A percentile compares a stretch with the other conserved stretches of the same genome.
These are phyloP conservation scores for Solanum dulcamara DNA, from an alignment of 257 asterid genomes.

Conservation along the genomic window DNA sequence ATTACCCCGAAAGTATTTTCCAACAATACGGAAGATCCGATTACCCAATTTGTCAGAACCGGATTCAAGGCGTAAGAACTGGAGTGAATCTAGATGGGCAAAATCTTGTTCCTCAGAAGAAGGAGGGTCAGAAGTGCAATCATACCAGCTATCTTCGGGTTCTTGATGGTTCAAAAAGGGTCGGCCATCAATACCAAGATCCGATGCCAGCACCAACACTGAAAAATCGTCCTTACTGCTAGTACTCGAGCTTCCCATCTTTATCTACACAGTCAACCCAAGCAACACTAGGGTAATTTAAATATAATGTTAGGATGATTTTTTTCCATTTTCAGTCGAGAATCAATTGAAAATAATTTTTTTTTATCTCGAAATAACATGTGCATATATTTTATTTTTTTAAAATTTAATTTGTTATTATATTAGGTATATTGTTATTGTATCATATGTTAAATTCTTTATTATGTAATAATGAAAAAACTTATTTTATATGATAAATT, in stretches of 20 bases:
- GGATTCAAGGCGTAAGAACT: conserved; percentile 61
- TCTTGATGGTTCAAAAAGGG: conserved; percentile 52
- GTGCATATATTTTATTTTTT: too few species aligned
- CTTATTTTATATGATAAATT: too few species aligned
- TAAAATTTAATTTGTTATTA: too few species aligned
- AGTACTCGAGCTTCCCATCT: conserved; percentile 9
- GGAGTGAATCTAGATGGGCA: conserved; percentile 76
- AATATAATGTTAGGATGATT: too few species aligned
- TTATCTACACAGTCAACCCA: background rate
- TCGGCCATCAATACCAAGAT: conserved; percentile 77
- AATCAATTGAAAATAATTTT: too few species aligned
- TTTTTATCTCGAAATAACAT: too few species aligned
- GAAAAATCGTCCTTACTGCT: conserved; percentile 57
- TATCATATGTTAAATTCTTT: too few species aligned
- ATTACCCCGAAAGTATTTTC: conserved; percentile 87
- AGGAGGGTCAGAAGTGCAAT: conserved; percentile 46
- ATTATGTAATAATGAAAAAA: background rate
- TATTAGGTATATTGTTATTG: too few species aligned
- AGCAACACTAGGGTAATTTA: too few species aligned
- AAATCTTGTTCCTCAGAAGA: conserved; percentile 45
- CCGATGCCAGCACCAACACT: conserved; percentile 87
- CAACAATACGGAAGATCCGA: conserved; percentile 79
- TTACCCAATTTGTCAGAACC: conserved; percentile 65
- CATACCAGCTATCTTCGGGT: conserved; percentile 59
- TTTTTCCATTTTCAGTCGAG: too few species aligned